Percentiles rank a stretch among this genome's conserved stretches.
Evolutionary conservation across 495 filamentous ascomycete species (phyloP).

Genomic region (Penicillium pulvis): DNA sequence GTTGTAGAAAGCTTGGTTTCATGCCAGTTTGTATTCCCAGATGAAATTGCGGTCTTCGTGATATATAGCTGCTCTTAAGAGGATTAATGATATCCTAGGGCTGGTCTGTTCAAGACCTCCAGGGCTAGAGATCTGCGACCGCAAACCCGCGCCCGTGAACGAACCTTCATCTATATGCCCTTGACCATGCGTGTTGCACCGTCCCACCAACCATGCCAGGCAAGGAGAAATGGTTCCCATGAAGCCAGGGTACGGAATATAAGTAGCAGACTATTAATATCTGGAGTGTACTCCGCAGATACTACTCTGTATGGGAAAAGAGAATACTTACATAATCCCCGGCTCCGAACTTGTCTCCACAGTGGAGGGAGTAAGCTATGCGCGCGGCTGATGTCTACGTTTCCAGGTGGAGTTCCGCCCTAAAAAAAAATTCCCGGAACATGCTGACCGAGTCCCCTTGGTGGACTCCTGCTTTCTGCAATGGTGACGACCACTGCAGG

Average conservation of each 20-base stretch:
- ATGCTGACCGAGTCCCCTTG: neutral
- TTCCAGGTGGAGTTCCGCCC: conserved; percentile 9
- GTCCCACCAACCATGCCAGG: neutral
- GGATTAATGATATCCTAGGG: neutral
- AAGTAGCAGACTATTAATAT: neutral
- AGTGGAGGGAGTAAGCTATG: conserved; percentile 23
- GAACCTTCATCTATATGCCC: neutral
- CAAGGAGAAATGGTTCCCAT: neutral
- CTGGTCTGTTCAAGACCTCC: neutral
- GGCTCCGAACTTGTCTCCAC: conserved; percentile 20
- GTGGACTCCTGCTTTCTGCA: neutral
- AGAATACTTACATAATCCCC: conserved; percentile 3
- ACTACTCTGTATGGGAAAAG: neutral
- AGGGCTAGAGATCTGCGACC: neutral
- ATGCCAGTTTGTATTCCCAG: neutral
- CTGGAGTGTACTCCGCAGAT: too few relatives aligned
- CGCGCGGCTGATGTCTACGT: conserved; percentile 29
- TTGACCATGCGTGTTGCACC: conserved; percentile 6
- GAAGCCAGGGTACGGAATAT: neutral
- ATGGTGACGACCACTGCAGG: conserved; percentile 11
- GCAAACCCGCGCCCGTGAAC: neutral
- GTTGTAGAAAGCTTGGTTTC: neutral
- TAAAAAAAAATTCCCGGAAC: conserved; percentile 7
- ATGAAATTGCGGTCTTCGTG: neutral
- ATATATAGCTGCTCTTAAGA: neutral